Percentiles rank a stretch among this genome's conserved stretches.
Conservation (phyloP, 495 filamentous ascomycete genomes). For the Penicillium crystallinum region DNA sequence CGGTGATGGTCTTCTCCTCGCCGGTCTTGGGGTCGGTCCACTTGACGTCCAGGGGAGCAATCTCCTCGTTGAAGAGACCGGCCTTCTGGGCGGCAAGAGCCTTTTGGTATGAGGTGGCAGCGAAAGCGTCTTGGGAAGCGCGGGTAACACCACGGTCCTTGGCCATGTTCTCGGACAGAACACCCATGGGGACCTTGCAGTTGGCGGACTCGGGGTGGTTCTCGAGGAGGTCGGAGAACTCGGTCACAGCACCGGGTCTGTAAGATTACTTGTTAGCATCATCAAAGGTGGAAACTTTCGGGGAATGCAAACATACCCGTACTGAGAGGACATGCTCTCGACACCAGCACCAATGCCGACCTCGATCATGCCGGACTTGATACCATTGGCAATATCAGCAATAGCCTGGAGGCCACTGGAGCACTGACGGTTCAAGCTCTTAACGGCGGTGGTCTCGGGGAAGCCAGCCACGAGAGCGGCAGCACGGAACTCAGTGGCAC, state of each 20-base stretch:
- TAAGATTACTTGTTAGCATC: constrained; percentile 3
- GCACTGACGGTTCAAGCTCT: constrained; percentile 87
- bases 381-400: constrained; percentile 88
- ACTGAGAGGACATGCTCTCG: constrained; percentile 94
- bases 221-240: constrained; percentile 92
- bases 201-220: constrained; percentile 76
- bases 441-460: constrained; percentile 75
- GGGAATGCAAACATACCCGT: constrained; percentile 57
- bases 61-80: constrained; percentile 91
- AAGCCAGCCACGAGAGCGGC: constrained; percentile 89
- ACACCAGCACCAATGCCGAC: constrained; percentile 92
- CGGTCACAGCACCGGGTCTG: constrained; percentile 79
- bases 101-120: constrained; percentile 84
- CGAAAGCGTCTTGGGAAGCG: constrained; percentile 78
- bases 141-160: constrained; percentile 71
- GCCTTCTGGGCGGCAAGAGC: constrained; percentile 77
- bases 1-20: constrained; percentile 78
- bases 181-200: constrained; percentile 98
- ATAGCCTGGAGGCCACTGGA: constrained; percentile 83
- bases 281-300: background rate
- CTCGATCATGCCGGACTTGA: constrained; percentile 87
- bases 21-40: constrained; percentile 84
- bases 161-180: constrained; percentile 92
- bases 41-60: constrained; percentile 77
- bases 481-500: constrained; percentile 94